Conservation (phyloP, 2,329 filamentous ascomycete species). For the Botrytis tulipae region DNA sequence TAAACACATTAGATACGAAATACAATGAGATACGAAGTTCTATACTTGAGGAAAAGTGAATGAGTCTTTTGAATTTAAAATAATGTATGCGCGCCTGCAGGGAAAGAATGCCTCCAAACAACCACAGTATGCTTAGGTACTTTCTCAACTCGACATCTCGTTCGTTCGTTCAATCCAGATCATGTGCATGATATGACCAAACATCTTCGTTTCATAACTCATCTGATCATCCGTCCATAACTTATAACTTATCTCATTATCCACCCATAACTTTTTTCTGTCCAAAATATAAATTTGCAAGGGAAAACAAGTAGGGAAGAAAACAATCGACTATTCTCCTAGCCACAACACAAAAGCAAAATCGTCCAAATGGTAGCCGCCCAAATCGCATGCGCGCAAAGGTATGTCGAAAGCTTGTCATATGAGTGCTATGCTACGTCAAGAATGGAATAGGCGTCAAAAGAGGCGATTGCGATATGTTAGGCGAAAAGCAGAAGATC, state of each 20-base stretch:
- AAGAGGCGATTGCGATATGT: neutral
- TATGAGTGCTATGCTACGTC: constrained; percentile 2
- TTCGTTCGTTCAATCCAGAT: constrained; percentile 6
- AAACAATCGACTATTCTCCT: neutral
- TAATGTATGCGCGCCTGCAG: constrained; percentile 15
- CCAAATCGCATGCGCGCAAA: neutral
- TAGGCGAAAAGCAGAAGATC: constrained; percentile 1
- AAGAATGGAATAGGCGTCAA: neutral
- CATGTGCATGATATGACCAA: neutral
- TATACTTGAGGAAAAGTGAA: constrained; percentile 16
- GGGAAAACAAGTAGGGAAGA: constrained; percentile 4
- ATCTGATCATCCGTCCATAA: constrained; percentile 13
- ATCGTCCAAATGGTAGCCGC: neutral
- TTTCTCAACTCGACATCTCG: neutral
- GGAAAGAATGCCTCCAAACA: constrained; percentile 14
- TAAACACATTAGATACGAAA: constrained; percentile 2
- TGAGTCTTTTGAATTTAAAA: constrained; percentile 15
- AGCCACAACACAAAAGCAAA: neutral
- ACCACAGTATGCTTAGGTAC: neutral
- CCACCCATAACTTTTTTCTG: constrained; percentile 8
- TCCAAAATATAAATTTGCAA: neutral
- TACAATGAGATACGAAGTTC: constrained; percentile 5
- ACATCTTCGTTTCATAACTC: constrained; percentile 7
- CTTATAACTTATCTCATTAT: constrained; percentile 12
- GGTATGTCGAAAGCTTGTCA: neutral